Conservation (phyloP, 1,284 basidiomycete species). For the Sporisorium reilianum region DNA sequence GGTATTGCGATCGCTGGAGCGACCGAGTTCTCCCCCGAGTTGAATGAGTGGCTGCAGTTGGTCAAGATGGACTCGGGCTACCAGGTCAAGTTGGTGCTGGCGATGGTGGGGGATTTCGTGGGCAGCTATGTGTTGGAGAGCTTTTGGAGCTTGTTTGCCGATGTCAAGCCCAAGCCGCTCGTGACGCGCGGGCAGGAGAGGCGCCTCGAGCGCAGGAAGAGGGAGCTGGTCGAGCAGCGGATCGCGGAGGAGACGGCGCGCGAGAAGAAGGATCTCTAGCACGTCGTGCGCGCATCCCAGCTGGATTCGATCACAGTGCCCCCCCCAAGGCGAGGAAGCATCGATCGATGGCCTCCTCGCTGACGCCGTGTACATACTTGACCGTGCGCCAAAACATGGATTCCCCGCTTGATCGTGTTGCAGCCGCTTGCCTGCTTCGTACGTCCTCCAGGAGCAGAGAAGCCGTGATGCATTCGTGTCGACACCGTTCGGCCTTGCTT, state of each 20-base stretch:
- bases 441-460: too few relatives aligned
- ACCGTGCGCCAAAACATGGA: too few relatives aligned
- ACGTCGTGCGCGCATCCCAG: too few relatives aligned
- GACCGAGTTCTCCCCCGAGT: constrained; percentile 87
- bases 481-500: too few relatives aligned
- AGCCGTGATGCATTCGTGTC: too few relatives aligned
- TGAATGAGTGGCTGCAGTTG: constrained; percentile 96
- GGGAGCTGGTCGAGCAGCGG: constrained; percentile 19
- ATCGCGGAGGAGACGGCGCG: constrained; percentile 6
- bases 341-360: too few relatives aligned
- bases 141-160: constrained; percentile 89
- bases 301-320: too few relatives aligned
- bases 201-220: constrained; percentile 47
- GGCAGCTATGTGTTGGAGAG: constrained; percentile 88
- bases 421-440: too few relatives aligned
- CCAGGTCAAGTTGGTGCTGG: constrained; percentile 60
- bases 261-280: constrained; percentile 39
- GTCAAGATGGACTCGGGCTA: constrained; percentile 86
- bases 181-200: constrained; percentile 51
- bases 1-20: constrained; percentile 62
- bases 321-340: too few relatives aligned
- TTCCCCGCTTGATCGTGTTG: too few relatives aligned
- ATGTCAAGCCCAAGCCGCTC: constrained; percentile 77
- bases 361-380: too few relatives aligned
- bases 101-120: constrained; percentile 88